These are phyloP conservation scores for Naganishia onofrii DNA, from an alignment of 768 basidiomycete species.

Conservation along the genomic window DNA sequence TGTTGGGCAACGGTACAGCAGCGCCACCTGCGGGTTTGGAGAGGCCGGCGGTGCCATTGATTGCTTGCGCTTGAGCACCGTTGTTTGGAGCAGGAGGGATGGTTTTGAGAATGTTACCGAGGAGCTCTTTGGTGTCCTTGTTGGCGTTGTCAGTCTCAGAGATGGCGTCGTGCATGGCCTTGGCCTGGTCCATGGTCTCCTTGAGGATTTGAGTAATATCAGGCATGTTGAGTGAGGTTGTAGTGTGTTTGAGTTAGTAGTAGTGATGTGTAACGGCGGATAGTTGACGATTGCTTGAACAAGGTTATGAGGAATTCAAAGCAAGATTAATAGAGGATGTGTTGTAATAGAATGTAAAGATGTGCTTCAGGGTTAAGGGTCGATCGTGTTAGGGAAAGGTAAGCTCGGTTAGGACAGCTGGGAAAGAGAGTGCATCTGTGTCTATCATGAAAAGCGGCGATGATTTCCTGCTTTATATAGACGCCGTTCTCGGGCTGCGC, in stretches of 20 bases:
- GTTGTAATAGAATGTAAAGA: not conserved
- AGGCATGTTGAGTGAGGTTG: conserved; percentile 18
- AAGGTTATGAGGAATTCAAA: not conserved
- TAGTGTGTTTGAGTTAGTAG: not conserved
- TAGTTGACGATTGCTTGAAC: no score
- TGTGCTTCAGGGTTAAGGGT: not conserved
- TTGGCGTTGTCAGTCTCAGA: conserved; percentile 12
- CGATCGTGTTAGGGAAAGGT: not conserved
- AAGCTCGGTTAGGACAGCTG: not conserved
- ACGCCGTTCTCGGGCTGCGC: not conserved
- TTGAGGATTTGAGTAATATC: conserved; percentile 28
- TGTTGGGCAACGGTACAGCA: conserved; percentile 8
- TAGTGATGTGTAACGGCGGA: not conserved
- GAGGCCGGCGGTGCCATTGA: not conserved
- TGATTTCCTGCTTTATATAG: conserved; percentile 1
- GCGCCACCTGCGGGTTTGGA: not conserved
- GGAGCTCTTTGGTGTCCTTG: conserved; percentile 20
- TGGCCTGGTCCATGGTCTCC: conserved; percentile 25
- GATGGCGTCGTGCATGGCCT: conserved; percentile 20
- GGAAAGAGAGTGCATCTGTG: not conserved
- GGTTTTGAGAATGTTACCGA: conserved; percentile 21
- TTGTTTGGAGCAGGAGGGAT: conserved; percentile 1
- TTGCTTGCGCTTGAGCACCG: conserved; percentile 3
- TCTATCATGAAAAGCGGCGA: not conserved
- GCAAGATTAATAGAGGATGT: not conserved